Percentiles rank a stretch among this genome's conserved stretches.
Evolutionary conservation across 2,329 filamentous ascomycete genomes (phyloP).

Genomic region (Penicillium sp.): DNA sequence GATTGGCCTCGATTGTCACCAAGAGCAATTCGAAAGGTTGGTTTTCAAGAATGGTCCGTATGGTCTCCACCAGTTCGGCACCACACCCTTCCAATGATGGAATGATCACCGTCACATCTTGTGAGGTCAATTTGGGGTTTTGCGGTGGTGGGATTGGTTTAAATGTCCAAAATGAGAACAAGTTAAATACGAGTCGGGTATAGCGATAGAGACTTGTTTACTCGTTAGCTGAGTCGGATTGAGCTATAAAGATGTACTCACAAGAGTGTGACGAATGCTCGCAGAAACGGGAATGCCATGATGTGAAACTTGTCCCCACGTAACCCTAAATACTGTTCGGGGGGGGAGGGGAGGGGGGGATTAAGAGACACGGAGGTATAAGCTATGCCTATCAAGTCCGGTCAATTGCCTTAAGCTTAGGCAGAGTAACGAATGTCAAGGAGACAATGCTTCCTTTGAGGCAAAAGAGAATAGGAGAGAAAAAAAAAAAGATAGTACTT

Average conservation of each 20-base stretch:
- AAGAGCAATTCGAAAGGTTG: conserved; percentile 70
- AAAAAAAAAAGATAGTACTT: conserved; percentile 14
- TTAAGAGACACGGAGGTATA: neutral
- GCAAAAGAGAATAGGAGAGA: conserved; percentile 11
- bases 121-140: conserved; percentile 72
- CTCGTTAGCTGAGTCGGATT: conserved; percentile 6
- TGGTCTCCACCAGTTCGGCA: conserved; percentile 75
- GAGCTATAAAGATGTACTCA: conserved; percentile 18
- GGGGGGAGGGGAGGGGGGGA: neutral
- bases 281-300: conserved; percentile 41
- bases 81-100: conserved; percentile 87
- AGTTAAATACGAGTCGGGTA: conserved; percentile 78
- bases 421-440: conserved; percentile 24
- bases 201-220: conserved; percentile 71
- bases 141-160: conserved; percentile 78
- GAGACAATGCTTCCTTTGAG: conserved; percentile 21
- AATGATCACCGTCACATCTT: conserved; percentile 91
- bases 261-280: conserved; percentile 44
- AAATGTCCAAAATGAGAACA: conserved; percentile 81
- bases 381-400: neutral
- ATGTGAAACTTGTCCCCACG: conserved; percentile 8
- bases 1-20: conserved; percentile 81
- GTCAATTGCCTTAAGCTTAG: conserved; percentile 6
- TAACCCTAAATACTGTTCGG: neutral
- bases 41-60: conserved; percentile 57